Percentiles rank a stretch among this genome's conserved stretches.
These are phyloP conservation scores for Yamadazyma takamatsuzukensis DNA, from an alignment of 805 yeast species.

Conservation along the genomic window DNA sequence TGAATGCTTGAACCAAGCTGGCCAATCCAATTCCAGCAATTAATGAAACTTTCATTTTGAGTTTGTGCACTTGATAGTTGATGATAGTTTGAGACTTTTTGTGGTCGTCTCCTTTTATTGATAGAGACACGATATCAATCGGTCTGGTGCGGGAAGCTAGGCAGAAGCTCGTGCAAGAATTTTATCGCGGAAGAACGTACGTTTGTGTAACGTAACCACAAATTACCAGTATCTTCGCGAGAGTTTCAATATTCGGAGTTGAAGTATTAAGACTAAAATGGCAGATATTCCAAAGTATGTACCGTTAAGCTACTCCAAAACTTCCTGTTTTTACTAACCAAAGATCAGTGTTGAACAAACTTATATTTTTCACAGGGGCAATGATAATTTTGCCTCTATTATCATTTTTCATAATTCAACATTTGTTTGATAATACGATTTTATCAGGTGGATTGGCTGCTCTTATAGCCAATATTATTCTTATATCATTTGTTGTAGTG, in stretches of 20 bases:
- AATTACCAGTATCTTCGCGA: too few species aligned
- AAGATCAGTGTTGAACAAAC: slow-evolving; percentile 64
- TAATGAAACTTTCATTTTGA: too few species aligned
- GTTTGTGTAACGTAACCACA: background rate
- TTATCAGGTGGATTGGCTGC: slow-evolving; percentile 82
- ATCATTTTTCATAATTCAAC: slow-evolving; percentile 57
- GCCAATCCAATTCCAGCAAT: too few species aligned
- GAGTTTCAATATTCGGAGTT: too few species aligned
- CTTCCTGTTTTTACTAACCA: slow-evolving; percentile 4
- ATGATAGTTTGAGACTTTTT: too few species aligned
- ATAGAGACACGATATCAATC: too few species aligned
- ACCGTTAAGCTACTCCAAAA: background rate
- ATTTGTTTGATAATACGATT: slow-evolving; percentile 49
- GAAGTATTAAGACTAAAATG: too few species aligned
- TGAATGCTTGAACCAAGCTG: background rate
- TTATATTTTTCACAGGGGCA: slow-evolving; percentile 69
- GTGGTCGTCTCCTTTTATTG: too few species aligned
- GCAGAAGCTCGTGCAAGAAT: too few species aligned
- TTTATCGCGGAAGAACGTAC: too few species aligned
- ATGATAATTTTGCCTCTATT: slow-evolving; percentile 69
- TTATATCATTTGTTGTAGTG: slow-evolving; percentile 67
- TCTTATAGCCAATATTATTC: slow-evolving; percentile 66
- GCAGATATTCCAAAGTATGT: slow-evolving; percentile 43
- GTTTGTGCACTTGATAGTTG: too few species aligned
- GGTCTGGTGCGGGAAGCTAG: too few species aligned